Conservation (phyloP, 108 stramenopile genomes). For the Epithemia pelagica region DNA sequence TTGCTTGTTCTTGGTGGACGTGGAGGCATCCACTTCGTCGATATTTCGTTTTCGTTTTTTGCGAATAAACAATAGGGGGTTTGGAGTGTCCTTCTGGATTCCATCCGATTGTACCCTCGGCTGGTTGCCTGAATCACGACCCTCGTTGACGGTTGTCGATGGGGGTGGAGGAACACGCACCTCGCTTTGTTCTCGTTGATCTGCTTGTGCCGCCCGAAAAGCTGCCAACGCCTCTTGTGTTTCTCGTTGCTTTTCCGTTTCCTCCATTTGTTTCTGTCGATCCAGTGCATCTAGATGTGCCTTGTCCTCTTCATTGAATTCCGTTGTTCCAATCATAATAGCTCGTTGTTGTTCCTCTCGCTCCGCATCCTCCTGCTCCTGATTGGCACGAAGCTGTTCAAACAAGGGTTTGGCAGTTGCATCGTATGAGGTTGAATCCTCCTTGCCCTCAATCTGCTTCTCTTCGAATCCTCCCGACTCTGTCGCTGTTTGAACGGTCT, state of each 20-base stretch:
- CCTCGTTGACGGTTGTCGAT: slow-evolving; percentile 7
- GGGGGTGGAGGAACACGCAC: not conserved
- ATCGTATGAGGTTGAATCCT: slow-evolving; percentile 38
- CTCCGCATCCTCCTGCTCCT: slow-evolving; percentile 61
- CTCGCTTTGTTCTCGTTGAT: slow-evolving; percentile 32
- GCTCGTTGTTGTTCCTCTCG: slow-evolving; percentile 54
- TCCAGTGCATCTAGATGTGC: slow-evolving; percentile 71
- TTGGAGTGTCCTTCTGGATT: slow-evolving; percentile 8
- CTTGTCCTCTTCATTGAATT: slow-evolving; percentile 76
- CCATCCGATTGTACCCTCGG: slow-evolving; percentile 18
- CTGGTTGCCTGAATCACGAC: slow-evolving; percentile 14
- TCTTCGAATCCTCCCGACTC: slow-evolving; percentile 77
- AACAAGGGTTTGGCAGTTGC: slow-evolving; percentile 59
- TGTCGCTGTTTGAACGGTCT: slow-evolving; percentile 71
- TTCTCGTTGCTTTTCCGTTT: slow-evolving; percentile 29
- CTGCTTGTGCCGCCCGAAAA: slow-evolving; percentile 64
- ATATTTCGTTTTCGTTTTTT: slow-evolving; percentile 13
- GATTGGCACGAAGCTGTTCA: slow-evolving; percentile 79
- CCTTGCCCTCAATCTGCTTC: slow-evolving; percentile 39
- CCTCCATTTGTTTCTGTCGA: slow-evolving; percentile 36
- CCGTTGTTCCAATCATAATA: slow-evolving; percentile 57
- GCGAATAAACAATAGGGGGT: not conserved
- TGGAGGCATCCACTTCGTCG: not conserved
- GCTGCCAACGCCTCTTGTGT: slow-evolving; percentile 56
- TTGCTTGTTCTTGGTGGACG: not conserved